Conservation (phyloP, 2,329 filamentous ascomycete genomes). For the Coniochaeta ligniaria region DNA sequence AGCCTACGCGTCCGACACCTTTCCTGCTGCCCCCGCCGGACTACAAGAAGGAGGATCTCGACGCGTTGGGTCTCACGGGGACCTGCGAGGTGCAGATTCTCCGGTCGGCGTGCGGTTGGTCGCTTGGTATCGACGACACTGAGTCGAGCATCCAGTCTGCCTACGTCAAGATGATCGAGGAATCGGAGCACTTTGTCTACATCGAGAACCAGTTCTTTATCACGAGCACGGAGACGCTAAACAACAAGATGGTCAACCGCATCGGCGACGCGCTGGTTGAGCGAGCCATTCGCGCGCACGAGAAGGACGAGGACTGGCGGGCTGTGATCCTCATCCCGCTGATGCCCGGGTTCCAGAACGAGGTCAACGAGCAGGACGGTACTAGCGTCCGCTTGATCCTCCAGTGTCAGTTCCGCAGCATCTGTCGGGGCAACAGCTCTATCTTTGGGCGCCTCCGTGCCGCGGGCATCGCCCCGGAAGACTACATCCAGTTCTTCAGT, state of each 20-base stretch:
- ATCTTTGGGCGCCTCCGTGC: conserved; percentile 83
- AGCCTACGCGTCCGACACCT: conserved; percentile 86
- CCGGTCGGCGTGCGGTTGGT: conserved; percentile 86
- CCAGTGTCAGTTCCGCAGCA: conserved; percentile 94
- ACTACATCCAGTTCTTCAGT: conserved; percentile 94
- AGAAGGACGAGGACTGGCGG: conserved; percentile 83
- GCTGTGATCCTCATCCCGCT: conserved; percentile 85
- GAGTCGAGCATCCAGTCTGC: conserved; percentile 96
- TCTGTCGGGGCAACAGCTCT: conserved; percentile 84
- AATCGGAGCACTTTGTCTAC: conserved; percentile 95
- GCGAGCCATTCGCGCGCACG: conserved; percentile 76
- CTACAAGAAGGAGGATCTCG: conserved; percentile 77
- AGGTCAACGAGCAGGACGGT: conserved; percentile 87
- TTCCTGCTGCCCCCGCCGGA: conserved; percentile 92
- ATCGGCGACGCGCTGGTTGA: conserved; percentile 94
- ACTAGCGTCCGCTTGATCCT: conserved; percentile 93
- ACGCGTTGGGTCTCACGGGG: conserved; percentile 80
- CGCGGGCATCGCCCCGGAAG: conserved; percentile 80
- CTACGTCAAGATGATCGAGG: conserved; percentile 89
- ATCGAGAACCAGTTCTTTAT: conserved; percentile 99
- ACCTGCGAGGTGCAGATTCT: conserved; percentile 96
- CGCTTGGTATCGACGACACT: conserved; percentile 76
- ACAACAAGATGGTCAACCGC: conserved; percentile 80
- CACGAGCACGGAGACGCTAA: conserved; percentile 82
- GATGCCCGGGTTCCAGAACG: conserved; percentile 98